Percentiles rank a stretch among this genome's conserved stretches.
phyloP scores from a whole-genome alignment of 2,329 filamentous ascomycete species.

The Colletotrichum sansevieriae region DNA sequence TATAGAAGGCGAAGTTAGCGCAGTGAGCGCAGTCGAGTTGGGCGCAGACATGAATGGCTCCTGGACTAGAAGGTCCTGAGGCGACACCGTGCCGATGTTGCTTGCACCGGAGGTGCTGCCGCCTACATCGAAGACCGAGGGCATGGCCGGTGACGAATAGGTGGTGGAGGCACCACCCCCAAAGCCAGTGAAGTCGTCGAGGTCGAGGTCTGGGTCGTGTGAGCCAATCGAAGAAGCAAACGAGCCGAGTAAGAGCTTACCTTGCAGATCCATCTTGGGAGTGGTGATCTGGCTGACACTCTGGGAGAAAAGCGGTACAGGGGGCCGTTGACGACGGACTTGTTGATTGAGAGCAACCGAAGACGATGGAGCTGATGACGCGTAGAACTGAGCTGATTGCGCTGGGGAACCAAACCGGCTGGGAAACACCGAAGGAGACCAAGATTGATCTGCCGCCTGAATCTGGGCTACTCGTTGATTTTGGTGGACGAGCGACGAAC shows the following conservation, averaged over 20 bases:
- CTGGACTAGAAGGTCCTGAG: slow-evolving; percentile 81
- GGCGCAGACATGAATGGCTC: slow-evolving; percentile 81
- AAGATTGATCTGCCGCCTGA: slow-evolving; percentile 68
- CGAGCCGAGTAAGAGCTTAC: slow-evolving; percentile 54
- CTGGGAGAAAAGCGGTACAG: slow-evolving; percentile 79
- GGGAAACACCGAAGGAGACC: slow-evolving; percentile 65
- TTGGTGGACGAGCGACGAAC: slow-evolving; percentile 55
- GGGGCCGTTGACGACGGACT: slow-evolving; percentile 68
- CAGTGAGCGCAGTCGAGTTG: slow-evolving; percentile 84
- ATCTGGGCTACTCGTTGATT: slow-evolving; percentile 72
- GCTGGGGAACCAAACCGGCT: slow-evolving; percentile 66
- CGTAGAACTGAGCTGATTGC: slow-evolving; percentile 71
- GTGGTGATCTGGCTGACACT: slow-evolving; percentile 65
- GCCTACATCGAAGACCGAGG: slow-evolving; percentile 64
- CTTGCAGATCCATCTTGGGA: slow-evolving; percentile 68
- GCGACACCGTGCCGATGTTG: slow-evolving; percentile 81
- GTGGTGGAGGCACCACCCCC: slow-evolving; percentile 63
- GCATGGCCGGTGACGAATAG: slow-evolving; percentile 67
- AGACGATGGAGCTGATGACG: slow-evolving; percentile 74
- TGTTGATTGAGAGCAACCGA: slow-evolving; percentile 69
- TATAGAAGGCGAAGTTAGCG: slow-evolving; percentile 86
- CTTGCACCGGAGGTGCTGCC: slow-evolving; percentile 63
- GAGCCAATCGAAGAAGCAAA: neutral
- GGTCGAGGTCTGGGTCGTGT: slow-evolving; percentile 53
- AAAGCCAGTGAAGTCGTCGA: slow-evolving; percentile 71